A percentile compares a stretch with the other conserved stretches of the same genome.
These are phyloP conservation scores for Amniculicola lignicola DNA, from an alignment of 495 filamentous ascomycete species.

Conservation along the genomic window DNA sequence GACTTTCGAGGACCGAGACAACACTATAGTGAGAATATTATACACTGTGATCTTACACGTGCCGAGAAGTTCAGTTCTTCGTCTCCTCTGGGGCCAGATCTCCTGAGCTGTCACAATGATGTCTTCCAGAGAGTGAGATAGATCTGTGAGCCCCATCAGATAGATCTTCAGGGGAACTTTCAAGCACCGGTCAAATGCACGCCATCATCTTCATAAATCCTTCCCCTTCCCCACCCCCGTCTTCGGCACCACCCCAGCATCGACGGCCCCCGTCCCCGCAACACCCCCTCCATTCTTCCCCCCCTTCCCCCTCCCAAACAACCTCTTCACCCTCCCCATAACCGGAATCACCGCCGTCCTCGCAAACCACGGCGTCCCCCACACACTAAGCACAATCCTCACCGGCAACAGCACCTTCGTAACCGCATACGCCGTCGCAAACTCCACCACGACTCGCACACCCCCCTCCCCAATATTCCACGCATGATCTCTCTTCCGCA, in stretches of 20 bases:
- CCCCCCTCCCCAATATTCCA: conserved; percentile 42
- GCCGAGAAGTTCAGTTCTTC: no score
- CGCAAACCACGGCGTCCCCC: conserved; percentile 94
- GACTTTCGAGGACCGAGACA: no score
- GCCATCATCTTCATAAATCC: neutral
- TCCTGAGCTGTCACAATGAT: no score
- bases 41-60: no score
- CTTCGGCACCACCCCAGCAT: conserved; percentile 29
- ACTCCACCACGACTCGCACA: conserved; percentile 47
- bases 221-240: neutral
- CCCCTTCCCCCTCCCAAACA: conserved; percentile 43
- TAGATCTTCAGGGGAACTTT: no score
- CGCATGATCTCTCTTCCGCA: conserved; percentile 38
- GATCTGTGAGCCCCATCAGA: no score
- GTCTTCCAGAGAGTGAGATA: no score
- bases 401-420: conserved; percentile 79
- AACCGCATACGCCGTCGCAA: conserved; percentile 84
- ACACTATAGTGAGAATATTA: no score
- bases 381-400: conserved; percentile 71
- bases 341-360: conserved; percentile 56
- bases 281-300: conserved; percentile 18
- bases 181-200: no score
- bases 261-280: conserved; percentile 30
- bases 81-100: no score
- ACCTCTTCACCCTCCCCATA: conserved; percentile 39